A percentile compares a stretch with the other conserved stretches of the same genome.
These are phyloP conservation scores for Erysimum cheiri DNA, from an alignment of 441 rosid species.

Conservation along the genomic window DNA sequence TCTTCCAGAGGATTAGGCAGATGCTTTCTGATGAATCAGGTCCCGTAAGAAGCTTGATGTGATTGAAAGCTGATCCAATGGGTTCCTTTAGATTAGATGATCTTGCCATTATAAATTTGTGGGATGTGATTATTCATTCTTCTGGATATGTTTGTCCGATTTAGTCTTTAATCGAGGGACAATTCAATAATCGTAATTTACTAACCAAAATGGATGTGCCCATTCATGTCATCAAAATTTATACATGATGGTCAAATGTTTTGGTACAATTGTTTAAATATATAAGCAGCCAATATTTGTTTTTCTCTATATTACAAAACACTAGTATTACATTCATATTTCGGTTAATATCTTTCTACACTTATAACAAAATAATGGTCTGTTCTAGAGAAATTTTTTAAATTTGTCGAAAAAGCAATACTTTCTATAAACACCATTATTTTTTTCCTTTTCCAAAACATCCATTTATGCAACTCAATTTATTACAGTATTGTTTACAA, in stretches of 20 bases:
- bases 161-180: not conserved
- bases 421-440: not conserved
- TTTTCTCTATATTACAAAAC: not conserved
- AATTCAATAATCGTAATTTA: not conserved
- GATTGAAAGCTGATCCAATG: conserved; percentile 12
- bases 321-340: too few relatives aligned
- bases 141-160: not conserved
- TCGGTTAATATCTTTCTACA: too few relatives aligned
- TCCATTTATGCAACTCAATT: not conserved
- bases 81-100: not conserved
- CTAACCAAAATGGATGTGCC: not conserved
- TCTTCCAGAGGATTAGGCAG: conserved; percentile 50
- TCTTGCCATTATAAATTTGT: not conserved
- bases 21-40: conserved; percentile 27
- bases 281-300: not conserved
- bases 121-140: conserved; percentile 13
- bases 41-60: conserved; percentile 35
- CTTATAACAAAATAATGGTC: not conserved
- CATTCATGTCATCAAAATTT: not conserved
- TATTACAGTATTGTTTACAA: not conserved
- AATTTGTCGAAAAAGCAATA: not conserved
- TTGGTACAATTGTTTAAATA: conserved; percentile 4
- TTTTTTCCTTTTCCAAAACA: not conserved
- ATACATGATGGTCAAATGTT: conserved; percentile 1
- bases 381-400: not conserved